phyloP scores from a whole-genome alignment of 2,329 filamentous ascomycete genomes.

The Penicillium expansum region DNA sequence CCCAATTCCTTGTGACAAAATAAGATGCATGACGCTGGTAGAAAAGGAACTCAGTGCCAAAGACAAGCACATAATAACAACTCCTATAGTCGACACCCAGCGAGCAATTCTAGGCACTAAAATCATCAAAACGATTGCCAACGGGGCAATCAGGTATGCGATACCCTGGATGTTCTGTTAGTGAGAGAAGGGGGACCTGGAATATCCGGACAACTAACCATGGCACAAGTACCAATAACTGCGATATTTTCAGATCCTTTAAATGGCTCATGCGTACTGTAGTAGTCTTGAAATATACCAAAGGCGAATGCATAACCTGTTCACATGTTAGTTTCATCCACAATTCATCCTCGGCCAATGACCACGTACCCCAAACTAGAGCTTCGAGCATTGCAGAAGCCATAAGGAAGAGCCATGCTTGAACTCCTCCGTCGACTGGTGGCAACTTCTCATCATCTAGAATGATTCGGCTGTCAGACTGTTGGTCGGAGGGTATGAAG shows the following conservation, averaged over 20 bases:
- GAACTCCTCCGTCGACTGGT: slow-evolving; percentile 17
- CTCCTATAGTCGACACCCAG: slow-evolving; percentile 31
- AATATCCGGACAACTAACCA: slow-evolving; percentile 39
- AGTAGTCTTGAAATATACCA: slow-evolving; percentile 70
- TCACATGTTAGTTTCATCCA: not conserved
- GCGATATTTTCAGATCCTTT: slow-evolving; percentile 50
- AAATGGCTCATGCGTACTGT: slow-evolving; percentile 60
- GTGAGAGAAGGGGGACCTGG: not conserved
- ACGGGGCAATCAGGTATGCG: slow-evolving; percentile 26
- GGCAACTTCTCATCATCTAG: slow-evolving; percentile 9
- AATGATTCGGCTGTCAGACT: not conserved
- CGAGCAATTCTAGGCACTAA: slow-evolving; percentile 32
- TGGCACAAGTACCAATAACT: slow-evolving; percentile 63
- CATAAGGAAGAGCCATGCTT: slow-evolving; percentile 24
- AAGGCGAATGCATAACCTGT: slow-evolving; percentile 66
- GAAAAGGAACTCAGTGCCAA: slow-evolving; percentile 42
- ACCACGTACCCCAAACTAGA: slow-evolving; percentile 22
- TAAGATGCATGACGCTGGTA: slow-evolving; percentile 39
- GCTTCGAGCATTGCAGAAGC: slow-evolving; percentile 23
- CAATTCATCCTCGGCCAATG: not conserved
- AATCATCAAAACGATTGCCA: slow-evolving; percentile 30
- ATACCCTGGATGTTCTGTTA: slow-evolving; percentile 22
- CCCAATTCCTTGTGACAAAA: slow-evolving; percentile 39
- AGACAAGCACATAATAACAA: slow-evolving; percentile 35
- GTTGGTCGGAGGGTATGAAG: slow-evolving; percentile 6